Conservation (phyloP, 2,329 filamentous ascomycete genomes). For the Paecilomyces niveus region DNA sequence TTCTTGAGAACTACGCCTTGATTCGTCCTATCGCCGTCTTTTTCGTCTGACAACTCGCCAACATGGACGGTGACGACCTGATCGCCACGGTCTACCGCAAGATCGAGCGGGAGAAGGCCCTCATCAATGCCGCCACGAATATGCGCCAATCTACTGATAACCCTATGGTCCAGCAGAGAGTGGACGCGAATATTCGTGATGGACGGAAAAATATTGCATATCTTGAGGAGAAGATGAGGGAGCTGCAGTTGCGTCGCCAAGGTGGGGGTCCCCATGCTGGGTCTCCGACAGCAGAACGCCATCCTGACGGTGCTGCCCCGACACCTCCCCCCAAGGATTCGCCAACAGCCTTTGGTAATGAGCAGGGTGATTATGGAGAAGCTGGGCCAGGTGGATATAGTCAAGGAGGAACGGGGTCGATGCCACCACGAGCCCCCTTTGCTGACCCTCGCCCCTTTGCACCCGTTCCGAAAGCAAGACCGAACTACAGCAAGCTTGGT, state of each 20-base stretch:
- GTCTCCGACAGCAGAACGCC: conserved; percentile 42
- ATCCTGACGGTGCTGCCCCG: conserved; percentile 44
- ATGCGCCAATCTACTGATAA: conserved; percentile 97
- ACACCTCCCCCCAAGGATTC: conserved; percentile 68
- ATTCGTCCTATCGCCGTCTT: neutral
- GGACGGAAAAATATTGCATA: conserved; percentile 90
- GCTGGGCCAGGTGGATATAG: conserved; percentile 47
- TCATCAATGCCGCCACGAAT: conserved; percentile 87
- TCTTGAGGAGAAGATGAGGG: conserved; percentile 83
- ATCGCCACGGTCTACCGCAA: conserved; percentile 83
- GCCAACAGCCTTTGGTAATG: conserved; percentile 44
- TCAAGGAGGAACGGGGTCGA: conserved; percentile 60
- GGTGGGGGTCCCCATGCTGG: conserved; percentile 11
- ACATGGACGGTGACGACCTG: conserved; percentile 55
- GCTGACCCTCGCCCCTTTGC: conserved; percentile 63
- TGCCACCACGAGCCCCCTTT: conserved; percentile 76
- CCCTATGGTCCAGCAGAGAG: conserved; percentile 76
- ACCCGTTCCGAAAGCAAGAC: conserved; percentile 63
- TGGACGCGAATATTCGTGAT: conserved; percentile 92
- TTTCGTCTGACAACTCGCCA: conserved; percentile 22
- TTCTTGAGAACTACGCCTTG: neutral
- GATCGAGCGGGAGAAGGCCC: conserved; percentile 93
- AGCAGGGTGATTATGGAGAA: conserved; percentile 59
- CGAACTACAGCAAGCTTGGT: conserved; percentile 97
- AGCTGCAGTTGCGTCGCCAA: conserved; percentile 72